Conservation (phyloP, 2,329 filamentous ascomycete species). For the Penicillium sp. region DNA sequence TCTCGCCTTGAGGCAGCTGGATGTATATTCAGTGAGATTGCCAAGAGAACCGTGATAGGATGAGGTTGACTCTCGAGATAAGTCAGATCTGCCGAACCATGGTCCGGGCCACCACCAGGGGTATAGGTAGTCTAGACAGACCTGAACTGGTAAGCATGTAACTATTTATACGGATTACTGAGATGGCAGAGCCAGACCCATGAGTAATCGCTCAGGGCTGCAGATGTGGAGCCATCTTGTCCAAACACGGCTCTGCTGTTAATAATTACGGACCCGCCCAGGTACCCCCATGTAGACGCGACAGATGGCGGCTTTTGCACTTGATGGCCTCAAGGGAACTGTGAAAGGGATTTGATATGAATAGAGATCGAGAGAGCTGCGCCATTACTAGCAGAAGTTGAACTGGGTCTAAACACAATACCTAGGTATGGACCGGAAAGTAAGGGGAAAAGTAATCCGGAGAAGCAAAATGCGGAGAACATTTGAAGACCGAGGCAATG, state of each 20-base stretch:
- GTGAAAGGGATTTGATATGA: not conserved
- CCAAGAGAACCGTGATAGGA: not conserved
- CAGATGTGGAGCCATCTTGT: not conserved
- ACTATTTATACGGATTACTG: not conserved
- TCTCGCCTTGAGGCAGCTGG: not conserved
- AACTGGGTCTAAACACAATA: too few relatives aligned
- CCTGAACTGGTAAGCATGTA: not conserved
- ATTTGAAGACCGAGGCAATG: constrained; percentile 13
- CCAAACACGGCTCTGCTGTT: constrained; percentile 25
- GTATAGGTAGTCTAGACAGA: not conserved
- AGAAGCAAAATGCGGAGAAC: constrained; percentile 11
- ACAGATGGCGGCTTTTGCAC: not conserved
- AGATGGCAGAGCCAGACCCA: constrained; percentile 3
- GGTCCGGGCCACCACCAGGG: not conserved
- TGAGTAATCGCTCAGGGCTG: constrained; percentile 12
- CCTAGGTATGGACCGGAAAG: too few relatives aligned
- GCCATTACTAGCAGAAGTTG: not conserved
- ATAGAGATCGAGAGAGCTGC: not conserved
- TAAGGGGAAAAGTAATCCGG: not conserved
- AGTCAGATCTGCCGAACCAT: not conserved
- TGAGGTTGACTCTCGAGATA: not conserved
- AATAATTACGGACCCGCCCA: constrained; percentile 19
- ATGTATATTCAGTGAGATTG: not conserved
- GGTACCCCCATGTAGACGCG: constrained; percentile 1
- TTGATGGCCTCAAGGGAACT: not conserved